Percentiles rank a stretch among this genome's conserved stretches.
These are phyloP conservation scores for Chimonanthus salicifolius DNA, from an alignment of 164 flowering plant genomes.

Conservation along the genomic window DNA sequence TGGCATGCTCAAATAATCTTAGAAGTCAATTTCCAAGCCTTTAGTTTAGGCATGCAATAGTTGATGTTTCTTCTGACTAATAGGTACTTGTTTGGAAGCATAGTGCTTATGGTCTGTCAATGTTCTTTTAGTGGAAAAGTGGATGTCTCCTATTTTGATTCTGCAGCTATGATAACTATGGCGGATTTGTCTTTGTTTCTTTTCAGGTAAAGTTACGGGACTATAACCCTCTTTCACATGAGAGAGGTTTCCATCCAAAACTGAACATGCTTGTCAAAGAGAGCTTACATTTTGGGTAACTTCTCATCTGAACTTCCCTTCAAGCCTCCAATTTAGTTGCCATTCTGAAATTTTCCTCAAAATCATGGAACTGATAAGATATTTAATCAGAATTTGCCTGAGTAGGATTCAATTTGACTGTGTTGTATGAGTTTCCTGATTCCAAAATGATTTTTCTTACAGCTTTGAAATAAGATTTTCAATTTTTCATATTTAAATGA, in stretches of 20 bases:
- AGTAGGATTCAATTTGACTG: neutral
- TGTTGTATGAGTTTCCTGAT: neutral
- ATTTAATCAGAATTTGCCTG: neutral
- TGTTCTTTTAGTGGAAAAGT: neutral
- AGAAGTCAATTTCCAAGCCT: neutral
- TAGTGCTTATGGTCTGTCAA: neutral
- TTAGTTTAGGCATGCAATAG: neutral
- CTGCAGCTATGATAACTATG: neutral
- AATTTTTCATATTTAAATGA: too few species aligned
- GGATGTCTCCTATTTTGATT: neutral
- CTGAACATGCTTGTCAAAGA: conserved; percentile 65
- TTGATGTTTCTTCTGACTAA: neutral
- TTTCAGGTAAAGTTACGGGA: conserved; percentile 60
- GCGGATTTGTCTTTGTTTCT: neutral
- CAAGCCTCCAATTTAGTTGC: neutral
- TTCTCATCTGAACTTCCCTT: conserved; percentile 5
- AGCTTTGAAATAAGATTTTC: too few species aligned
- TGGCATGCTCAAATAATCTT: neutral
- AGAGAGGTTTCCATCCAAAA: conserved; percentile 73
- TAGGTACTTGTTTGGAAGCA: neutral
- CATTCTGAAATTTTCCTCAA: neutral
- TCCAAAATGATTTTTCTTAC: too few species aligned
- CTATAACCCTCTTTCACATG: conserved; percentile 68
- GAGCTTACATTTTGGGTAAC: conserved; percentile 69
- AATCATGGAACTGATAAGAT: neutral